Evolutionary conservation across 2,329 filamentous ascomycete species (phyloP), one percentile per base, ranked within the genome.

Genomic region (Penicillium hordei): DNA sequence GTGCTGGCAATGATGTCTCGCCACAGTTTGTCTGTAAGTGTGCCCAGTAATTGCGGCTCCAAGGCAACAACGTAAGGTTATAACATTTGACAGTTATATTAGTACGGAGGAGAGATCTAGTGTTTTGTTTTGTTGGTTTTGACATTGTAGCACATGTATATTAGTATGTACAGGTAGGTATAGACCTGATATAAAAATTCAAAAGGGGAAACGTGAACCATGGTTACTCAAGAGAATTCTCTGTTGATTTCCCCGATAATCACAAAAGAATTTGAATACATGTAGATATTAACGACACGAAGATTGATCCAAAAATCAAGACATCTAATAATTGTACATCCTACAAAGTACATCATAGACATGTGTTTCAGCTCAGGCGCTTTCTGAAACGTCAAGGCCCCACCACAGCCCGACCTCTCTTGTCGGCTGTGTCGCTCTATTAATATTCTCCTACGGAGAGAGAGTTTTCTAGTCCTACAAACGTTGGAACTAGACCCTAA

Each of bases 371-470:
- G 49, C 49, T 57, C 42, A 57, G 55, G 64, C 65, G 65, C 64
- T 56, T 65, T 67, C 65, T 66, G 65, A 67, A 67, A 67, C 65
- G 65, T 40, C 21, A 19, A 17, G 49, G 58, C 61, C 64, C 65
- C 65, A 63, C 48, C 52, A 62, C 42, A 44, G 57, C 56, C 63
- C 64, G 62, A 65, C 60, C 31, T 48, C 29, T 64, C 55, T 57
- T 52, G 52, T 57, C 61, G 57, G 60, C 56, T 67, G 62, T 63
- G 58, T 58, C 34, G 55, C 57, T 64, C 63, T 67, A 66, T 66
- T 66, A 65, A 65, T 66, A 66, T 63, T 63, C 54, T 33, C 29
- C 23, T 9, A 39, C 9, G 36, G 17, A 33, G 29, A 27, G 19
- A 34, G 15, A 44, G 33, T 36, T 48, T 46, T 12, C 23, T 27